A percentile compares a stretch with the other conserved stretches of the same genome.
These are phyloP conservation scores for Quercus tomentella DNA, from an alignment of 331 rosid species.

Conservation along the genomic window DNA sequence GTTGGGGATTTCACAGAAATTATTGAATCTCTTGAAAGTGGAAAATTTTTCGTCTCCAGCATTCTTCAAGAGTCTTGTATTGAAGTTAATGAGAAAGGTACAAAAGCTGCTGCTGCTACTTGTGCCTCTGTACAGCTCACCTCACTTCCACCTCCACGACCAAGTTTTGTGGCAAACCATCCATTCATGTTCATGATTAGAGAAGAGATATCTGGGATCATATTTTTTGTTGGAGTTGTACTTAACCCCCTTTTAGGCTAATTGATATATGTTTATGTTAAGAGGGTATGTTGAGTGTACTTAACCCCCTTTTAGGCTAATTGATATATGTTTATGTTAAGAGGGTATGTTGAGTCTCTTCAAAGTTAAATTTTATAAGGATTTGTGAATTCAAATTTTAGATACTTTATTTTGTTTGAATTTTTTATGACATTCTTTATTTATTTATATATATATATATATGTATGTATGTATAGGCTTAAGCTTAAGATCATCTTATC, in stretches of 20 bases:
- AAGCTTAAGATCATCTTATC: no score
- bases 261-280: no score
- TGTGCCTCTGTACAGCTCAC: rapidly evolving
- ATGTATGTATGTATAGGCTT: no score
- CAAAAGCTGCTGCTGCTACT: neutral
- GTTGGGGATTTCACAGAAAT: constrained; percentile 8
- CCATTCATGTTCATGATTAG: constrained; percentile 18
- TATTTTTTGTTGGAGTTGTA: neutral
- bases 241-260: neutral
- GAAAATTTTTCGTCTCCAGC: neutral
- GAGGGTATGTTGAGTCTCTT: no score
- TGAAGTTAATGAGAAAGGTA: constrained; percentile 22
- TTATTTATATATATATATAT: no score
- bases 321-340: no score
- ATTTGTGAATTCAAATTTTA: no score
- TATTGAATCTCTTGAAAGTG: neutral
- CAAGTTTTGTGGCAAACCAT: constrained; percentile 17
- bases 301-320: no score
- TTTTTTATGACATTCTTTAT: no score
- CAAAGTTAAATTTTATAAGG: no score
- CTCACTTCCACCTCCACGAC: neutral
- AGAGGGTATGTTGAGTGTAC: no score
- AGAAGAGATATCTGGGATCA: neutral
- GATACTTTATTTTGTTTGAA: no score
- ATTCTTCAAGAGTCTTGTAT: constrained; percentile 11